Base-by-base conservation (phyloP, 768 basidiomycete genomes). In the Boletus subcaerulescens region DNA sequence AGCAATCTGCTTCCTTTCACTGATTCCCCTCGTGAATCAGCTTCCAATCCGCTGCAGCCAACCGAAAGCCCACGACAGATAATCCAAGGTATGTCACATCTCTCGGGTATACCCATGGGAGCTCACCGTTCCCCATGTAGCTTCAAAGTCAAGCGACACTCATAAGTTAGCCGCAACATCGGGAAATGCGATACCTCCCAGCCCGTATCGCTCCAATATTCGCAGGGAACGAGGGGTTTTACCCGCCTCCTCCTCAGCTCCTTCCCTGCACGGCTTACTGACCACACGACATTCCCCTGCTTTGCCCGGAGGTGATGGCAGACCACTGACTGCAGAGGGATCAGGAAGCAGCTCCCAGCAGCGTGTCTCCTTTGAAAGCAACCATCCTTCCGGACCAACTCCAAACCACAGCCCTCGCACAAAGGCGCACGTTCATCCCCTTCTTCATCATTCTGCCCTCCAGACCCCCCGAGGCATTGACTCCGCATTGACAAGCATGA, bases 301-400 rank as follows among this genome's bases (percentile, higher is more conserved):
- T 51, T 57, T 57, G 2, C 44, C 66, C 20, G 56, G 57, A 32
- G 45, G 45, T 29, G 54, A 63, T 45, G 50, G 26, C 12, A 65
- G 57, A 8, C 57, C 65, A 31, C 68, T 63, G 43, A 55, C 63
- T 14, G 72, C 76, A 2, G 77, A 80, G 6, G 66, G 70, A 8
- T 76, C 77, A 3, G 74, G 74, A 48, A 77, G 75, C 8, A 79
- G 77, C 3, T 76, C 82, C 4, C 73, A 68, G 36, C 81, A 80
- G 56, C 77, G 80, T 39, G 75, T 82, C 35, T 82, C 81, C 0
- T 81, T 82, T 18, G 84, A 86, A 31, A 20, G 63, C 72, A 36
- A 75, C 75, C 22, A 65, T 73, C 0, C 71, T 72, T 22, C 57
- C 59, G 41, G 76, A 69, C 14, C 51, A 71, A 71, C 53, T 58